Conservation (phyloP, 148 eudicot genomes). For the Linanthus parryae region DNA sequence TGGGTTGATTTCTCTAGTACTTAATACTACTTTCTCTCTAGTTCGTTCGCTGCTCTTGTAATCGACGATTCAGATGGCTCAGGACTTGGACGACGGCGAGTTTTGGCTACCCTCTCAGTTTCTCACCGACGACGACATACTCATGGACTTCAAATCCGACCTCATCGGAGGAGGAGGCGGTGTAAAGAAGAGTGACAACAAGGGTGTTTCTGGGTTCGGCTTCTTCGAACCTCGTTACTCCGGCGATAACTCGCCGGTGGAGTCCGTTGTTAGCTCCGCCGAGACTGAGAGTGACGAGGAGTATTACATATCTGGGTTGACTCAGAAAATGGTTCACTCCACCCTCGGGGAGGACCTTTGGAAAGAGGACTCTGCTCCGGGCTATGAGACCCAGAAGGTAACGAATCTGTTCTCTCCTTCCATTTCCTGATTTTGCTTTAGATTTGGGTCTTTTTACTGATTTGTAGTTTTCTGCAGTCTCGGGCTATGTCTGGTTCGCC, state of each 20-base stretch:
- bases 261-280: constrained; percentile 34
- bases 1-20: background rate
- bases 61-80: constrained; percentile 29
- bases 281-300: constrained; percentile 64
- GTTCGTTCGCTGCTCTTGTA: too few relatives aligned
- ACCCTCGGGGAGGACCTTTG: constrained; percentile 14
- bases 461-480: constrained; percentile 10
- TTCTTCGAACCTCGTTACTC: constrained; percentile 18
- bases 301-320: constrained; percentile 31
- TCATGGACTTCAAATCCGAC: constrained; percentile 29
- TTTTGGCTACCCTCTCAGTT: constrained; percentile 70
- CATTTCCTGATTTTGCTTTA: background rate
- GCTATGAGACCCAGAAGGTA: constrained; percentile 26
- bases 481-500: constrained; percentile 47
- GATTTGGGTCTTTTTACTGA: background rate
- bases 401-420: background rate
- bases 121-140: constrained; percentile 62
- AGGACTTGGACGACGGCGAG: constrained; percentile 46
- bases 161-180: background rate
- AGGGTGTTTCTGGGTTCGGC: constrained; percentile 7
- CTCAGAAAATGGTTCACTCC: constrained; percentile 26
- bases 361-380: constrained; percentile 2
- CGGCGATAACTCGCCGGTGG: constrained; percentile 35
- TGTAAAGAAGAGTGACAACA: too few relatives aligned
- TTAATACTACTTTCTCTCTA: background rate